Evolutionary conservation across 345 rosid species (phyloP), one percentile per base, ranked within the genome.

Genomic region (Carallia brachiata): DNA sequence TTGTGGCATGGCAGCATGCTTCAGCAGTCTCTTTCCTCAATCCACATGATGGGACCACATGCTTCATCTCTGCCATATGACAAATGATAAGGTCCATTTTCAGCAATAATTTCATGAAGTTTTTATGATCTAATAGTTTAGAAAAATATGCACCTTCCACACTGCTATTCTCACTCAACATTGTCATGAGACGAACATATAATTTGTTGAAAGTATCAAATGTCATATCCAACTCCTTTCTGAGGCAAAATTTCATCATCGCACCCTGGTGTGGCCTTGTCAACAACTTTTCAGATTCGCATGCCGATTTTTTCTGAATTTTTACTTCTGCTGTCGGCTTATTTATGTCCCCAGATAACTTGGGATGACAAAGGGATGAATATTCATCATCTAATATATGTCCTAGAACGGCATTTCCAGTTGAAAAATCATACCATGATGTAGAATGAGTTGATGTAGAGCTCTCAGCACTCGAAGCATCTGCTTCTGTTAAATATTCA

Each of bases 391-490:
- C 76, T 53, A 73, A 58, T 52, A 73, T 39, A 48, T 66, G 67
- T 52, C 57, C 79, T 36, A 68, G 68, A 72, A 67, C 71, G 72
- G 62, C 66, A 61, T 73, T 86, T 65, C 74, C 83, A 63, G 65
- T 65, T 71, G 86, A 83, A 71, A 66, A 75, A 55, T 78, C 90
- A 73, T 85, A 85, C 71, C 79, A 79, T 72, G 86, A 69, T 44
- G 68, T 40, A 47, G 69, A 63, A 69, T 58, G 34, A 52, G 58
- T 47, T 40, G 78, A 87, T 62, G 81, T 75, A 57, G 84, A 88
- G 82, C 72, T 75, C 76, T 79, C 82, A 72, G 81, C 71, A 82
- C 82, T 84, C 82, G 71, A 80, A 48, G 72, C 78, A 73, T 85
- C 82, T 71, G 66, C 77, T 65, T 87, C 87, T 30, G 73, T 77